Evolutionary conservation across 75 land plant species (phyloP).

Genomic region (Adiantum capillusveneris): DNA sequence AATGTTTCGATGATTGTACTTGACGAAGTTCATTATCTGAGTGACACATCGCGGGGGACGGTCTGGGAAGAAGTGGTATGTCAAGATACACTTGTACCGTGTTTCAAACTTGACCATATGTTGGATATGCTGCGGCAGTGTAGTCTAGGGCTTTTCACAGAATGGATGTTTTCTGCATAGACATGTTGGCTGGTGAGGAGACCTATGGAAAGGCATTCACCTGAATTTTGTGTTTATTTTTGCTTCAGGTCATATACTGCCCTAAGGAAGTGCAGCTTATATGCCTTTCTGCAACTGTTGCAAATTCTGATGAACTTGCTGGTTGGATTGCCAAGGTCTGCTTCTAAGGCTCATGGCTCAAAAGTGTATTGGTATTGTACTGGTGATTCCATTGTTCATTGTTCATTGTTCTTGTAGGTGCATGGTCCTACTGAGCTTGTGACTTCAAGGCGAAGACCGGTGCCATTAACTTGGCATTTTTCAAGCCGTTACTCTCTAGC

Average conservation of each 20-base stretch:
- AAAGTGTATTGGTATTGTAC: no score
- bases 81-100: no score
- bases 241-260: conserved; percentile 80
- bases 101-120: no score
- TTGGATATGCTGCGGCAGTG: no score
- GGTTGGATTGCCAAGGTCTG: conserved; percentile 95
- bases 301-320: conserved; percentile 97
- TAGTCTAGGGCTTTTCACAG: no score
- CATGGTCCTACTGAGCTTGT: conserved; percentile 95
- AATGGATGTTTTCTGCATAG: no score
- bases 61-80: conserved; percentile 98
- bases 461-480: conserved; percentile 93
- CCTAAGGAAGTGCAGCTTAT: conserved; percentile 96
- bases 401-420: conserved; percentile 44
- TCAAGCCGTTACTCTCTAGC: conserved; percentile 57
- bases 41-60: conserved; percentile 93
- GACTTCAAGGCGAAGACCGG: conserved; percentile 77
- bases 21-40: conserved; percentile 97
- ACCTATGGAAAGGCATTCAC: not conserved
- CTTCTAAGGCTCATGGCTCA: not conserved
- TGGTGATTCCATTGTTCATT: not conserved
- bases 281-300: conserved; percentile 94
- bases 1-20: conserved; percentile 84
- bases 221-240: not conserved
- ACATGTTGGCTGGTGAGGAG: no score